Evolutionary conservation across 1,139 yeast species (phyloP).

Genomic region (Saccharomycopsis crataegensis): DNA sequence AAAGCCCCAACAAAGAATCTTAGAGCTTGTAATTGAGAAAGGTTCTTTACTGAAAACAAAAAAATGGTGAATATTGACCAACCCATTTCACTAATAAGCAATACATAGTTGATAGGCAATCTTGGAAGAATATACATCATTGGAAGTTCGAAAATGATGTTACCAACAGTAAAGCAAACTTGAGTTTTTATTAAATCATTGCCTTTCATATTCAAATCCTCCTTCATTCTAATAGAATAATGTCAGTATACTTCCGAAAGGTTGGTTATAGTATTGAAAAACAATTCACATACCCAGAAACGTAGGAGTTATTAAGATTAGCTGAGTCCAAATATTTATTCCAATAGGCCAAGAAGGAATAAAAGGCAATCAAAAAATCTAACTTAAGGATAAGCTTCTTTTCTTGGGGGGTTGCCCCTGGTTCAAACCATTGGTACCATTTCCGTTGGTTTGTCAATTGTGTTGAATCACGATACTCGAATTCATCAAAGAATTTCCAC

Average conservation of each 20-base stretch:
- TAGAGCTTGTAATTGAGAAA: constrained; percentile 38
- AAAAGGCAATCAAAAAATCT: constrained; percentile 52
- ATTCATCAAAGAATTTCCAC: constrained; percentile 58
- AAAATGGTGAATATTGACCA: constrained; percentile 53
- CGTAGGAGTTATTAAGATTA: constrained; percentile 57
- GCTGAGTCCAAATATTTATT: constrained; percentile 60
- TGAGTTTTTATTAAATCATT: constrained; percentile 54
- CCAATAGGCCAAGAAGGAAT: constrained; percentile 61
- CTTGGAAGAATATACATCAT: constrained; percentile 31
- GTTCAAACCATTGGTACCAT: constrained; percentile 63
- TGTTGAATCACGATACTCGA: constrained; percentile 45
- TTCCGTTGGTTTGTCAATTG: constrained; percentile 34
- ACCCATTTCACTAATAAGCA: constrained; percentile 38
- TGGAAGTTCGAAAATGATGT: constrained; percentile 48
- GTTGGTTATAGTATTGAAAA: too few species aligned
- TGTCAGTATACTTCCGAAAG: constrained; percentile 26
- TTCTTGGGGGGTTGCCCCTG: constrained; percentile 43
- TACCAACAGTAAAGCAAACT: constrained; percentile 51
- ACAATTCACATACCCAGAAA: constrained; percentile 29
- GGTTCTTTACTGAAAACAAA: constrained; percentile 34
- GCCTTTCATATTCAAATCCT: constrained; percentile 48
- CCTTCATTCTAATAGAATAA: constrained; percentile 32
- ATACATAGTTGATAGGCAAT: constrained; percentile 44
- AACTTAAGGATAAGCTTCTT: constrained; percentile 48
- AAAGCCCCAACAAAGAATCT: constrained; percentile 55